Base-by-base conservation (phyloP, 2,329 filamentous ascomycete species). In the Hypoxylon sp. region DNA sequence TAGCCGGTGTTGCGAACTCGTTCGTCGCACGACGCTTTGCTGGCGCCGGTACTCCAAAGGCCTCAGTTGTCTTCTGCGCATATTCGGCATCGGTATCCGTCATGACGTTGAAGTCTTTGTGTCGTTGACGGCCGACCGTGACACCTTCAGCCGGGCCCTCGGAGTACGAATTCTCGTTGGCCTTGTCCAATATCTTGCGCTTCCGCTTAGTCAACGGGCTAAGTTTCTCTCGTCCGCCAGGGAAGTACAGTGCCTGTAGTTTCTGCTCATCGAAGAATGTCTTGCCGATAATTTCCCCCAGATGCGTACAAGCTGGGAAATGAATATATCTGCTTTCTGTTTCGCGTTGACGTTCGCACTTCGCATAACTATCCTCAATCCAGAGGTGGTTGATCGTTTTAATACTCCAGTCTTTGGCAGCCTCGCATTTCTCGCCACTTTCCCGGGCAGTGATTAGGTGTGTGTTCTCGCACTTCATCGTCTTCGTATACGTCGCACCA, bases 341-440 rank as follows among this genome's bases (percentile, higher is more conserved):
- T 22, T 94, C 82, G 0, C 88, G 88, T 77, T 93, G 91, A 64
- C 91, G 83, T 76, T 92, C 87, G 83, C 94, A 97, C 78, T 92
- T 94, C 1, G 95, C 94, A 77, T 98, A 99, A 80, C 94, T 97
- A 77, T 99, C 96, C 80, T 99, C 96, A 50, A 99, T 87, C 96
- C 96, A 99, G 0, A 99, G 85, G 78, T 99, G 96, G 78, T 98
- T 99, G 74, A 97, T 84, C 74, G 97, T 91, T 63, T 94, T 84
- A 60, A 98, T 91, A 58, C 92, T 91, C 96, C 96, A 99, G 81
- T 98, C 96, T 68, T 89, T 88, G 0, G 96, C 96, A 1, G 96
- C 96, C 39, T 92, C 90, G 78, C 93, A 98, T 80, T 99, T 99
- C 77, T 98, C 96, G 76, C 95, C 97, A 63, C 90, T 89, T 65